Conservation (phyloP, 148 eudicot species). For the Spergularia bocconei region DNA sequence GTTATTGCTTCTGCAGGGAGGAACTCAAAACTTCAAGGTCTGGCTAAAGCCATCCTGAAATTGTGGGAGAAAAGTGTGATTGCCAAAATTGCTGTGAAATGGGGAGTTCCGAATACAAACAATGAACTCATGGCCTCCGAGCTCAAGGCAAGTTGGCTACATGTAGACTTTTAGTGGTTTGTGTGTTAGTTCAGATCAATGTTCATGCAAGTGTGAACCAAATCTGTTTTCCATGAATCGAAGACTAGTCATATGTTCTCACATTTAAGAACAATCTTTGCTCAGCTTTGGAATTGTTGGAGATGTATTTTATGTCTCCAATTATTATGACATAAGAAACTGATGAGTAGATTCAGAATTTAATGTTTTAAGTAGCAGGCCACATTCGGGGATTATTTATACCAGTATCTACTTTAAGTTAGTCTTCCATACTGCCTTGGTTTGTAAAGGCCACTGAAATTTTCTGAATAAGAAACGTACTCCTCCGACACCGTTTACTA, state of each 20-base stretch:
- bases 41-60: constrained; percentile 83
- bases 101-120: constrained; percentile 74
- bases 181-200: neutral
- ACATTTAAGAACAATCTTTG: neutral
- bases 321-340: too few species aligned
- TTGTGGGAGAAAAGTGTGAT: constrained; percentile 85
- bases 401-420: too few species aligned
- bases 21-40: constrained; percentile 87
- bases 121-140: constrained; percentile 92
- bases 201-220: neutral
- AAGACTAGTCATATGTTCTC: neutral
- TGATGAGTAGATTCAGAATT: too few species aligned
- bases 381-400: too few species aligned
- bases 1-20: constrained; percentile 58
- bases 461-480: too few species aligned
- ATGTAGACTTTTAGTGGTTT: neutral
- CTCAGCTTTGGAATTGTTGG: neutral
- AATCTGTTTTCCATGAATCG: neutral
- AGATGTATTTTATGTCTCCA: neutral
- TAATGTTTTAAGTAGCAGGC: too few species aligned
- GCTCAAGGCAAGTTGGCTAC: constrained; percentile 72
- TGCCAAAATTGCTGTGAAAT: constrained; percentile 88
- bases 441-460: neutral
- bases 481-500: too few species aligned
- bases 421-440: too few species aligned